Evolutionary conservation across 2,329 filamentous ascomycete species (phyloP), one percentile per base, ranked within the genome.

Genomic region (Aspergillus neoniger): DNA sequence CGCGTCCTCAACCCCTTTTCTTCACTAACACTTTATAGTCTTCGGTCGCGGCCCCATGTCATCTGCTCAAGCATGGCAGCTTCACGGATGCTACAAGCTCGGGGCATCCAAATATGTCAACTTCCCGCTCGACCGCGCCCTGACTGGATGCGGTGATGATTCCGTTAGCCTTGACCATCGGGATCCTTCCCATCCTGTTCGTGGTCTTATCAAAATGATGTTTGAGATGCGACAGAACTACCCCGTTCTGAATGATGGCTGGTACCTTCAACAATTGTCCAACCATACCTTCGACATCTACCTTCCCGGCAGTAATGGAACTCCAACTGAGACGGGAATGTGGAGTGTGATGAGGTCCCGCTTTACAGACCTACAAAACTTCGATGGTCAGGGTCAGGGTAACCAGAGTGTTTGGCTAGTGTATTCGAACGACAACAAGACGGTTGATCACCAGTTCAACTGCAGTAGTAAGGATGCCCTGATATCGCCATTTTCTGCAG

Each of bases 21-120:
- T 4, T n/a, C 10, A 5, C 25, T 55, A 19, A 55, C 25, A 12
- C 4, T 36, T 4, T 8, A 30, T 30, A 55, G 53, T 88, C 36
- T 88, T 85, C 67, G 86, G 86, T 21, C 82, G 86, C 66, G 83
- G 85, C 67, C 75, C 86, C 2, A 87, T 88, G 81, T 81, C 83
- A 5, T 80, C 85, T 2, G 78, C 84, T 1, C 81, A 81, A 3
- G 86, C 86, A 3, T 88, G 86, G 86, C 83, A 86, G 65, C 78
- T 81, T 47, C 86, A 88, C 63, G 86, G 86, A 10, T 88, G 86
- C 71, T 88, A 88, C 73, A 76, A 75, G 12, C 76, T 87, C 5
- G 78, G 79, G 14, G 82, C 82, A 36, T 79, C 79, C 1, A 83
- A 86, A 62, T 85, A 87, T 67, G 82, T 79, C 64, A 66, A 85